A percentile compares a stretch with the other conserved stretches of the same genome.
Conservation (phyloP, 345 rosid species). For the Salix purpurea region DNA sequence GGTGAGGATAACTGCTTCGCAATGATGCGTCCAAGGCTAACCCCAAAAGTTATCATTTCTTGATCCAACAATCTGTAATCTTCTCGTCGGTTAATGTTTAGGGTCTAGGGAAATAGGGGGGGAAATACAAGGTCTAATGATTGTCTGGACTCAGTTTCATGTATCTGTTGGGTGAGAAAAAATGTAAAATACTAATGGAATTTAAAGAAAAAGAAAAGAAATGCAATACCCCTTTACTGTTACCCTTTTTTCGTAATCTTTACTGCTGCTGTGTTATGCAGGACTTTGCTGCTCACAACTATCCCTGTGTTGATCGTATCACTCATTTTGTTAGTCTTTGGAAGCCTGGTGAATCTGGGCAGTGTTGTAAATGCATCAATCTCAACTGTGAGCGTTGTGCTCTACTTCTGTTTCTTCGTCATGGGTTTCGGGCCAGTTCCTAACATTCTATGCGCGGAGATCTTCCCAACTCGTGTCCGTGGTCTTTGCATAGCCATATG, state of each 20-base stretch:
- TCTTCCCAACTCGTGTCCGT: constrained; percentile 88
- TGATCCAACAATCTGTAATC: background rate
- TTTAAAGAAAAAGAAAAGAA: background rate
- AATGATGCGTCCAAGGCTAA: background rate
- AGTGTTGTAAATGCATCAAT: constrained; percentile 53
- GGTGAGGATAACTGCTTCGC: background rate
- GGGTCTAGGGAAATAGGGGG: background rate
- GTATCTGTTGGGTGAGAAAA: background rate
- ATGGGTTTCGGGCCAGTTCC: constrained; percentile 98
- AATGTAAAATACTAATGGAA: background rate
- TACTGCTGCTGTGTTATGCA: constrained; percentile 23
- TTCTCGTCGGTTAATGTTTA: background rate
- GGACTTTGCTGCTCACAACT: constrained; percentile 80
- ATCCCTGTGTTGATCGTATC: constrained; percentile 66
- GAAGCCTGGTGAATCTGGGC: constrained; percentile 50
- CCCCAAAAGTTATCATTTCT: background rate
- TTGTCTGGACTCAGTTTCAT: background rate
- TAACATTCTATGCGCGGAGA: constrained; percentile 90
- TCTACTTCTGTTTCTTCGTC: constrained; percentile 88
- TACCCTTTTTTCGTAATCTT: background rate
- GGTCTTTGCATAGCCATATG: constrained; percentile 92
- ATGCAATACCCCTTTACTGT: too few species aligned
- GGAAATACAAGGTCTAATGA: background rate
- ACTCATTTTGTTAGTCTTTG: constrained; percentile 55
- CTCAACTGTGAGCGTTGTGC: constrained; percentile 61